Conservation (phyloP, 2,329 filamentous ascomycete species). For the Cladosporium sp. region DNA sequence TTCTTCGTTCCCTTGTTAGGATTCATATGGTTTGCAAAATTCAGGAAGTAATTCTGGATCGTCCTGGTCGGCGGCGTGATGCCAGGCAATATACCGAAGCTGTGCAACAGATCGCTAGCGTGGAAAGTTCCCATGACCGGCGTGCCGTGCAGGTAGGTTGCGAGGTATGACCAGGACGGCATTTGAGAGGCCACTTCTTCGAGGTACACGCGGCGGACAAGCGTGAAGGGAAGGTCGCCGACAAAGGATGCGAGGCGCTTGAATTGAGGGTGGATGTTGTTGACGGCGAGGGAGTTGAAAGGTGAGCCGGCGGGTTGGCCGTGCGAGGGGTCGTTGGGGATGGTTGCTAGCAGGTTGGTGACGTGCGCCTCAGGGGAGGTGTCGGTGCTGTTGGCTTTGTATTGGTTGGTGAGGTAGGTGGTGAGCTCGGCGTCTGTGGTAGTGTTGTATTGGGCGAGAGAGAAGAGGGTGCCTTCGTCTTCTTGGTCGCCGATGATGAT, state of each 20-base stretch:
- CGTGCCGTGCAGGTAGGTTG: slow-evolving; percentile 65
- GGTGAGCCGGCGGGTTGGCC: slow-evolving; percentile 59
- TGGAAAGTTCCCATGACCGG: slow-evolving; percentile 75
- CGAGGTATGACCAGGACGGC: slow-evolving; percentile 69
- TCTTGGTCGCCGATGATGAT: slow-evolving; percentile 71
- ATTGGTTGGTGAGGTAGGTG: slow-evolving; percentile 58
- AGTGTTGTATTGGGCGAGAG: slow-evolving; percentile 61
- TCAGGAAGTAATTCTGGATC: slow-evolving; percentile 5
- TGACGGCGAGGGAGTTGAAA: slow-evolving; percentile 63
- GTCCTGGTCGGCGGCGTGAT: not conserved
- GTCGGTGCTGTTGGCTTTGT: slow-evolving; percentile 1
- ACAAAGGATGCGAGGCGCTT: slow-evolving; percentile 70
- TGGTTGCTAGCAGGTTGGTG: slow-evolving; percentile 58
- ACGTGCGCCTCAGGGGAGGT: not conserved
- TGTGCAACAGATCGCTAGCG: slow-evolving; percentile 61
- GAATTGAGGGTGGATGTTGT: slow-evolving; percentile 70
- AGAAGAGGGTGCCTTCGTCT: slow-evolving; percentile 73
- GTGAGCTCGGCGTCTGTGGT: slow-evolving; percentile 56
- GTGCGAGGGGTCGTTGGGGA: slow-evolving; percentile 46
- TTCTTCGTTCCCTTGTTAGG: slow-evolving; percentile 1
- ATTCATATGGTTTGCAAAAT: slow-evolving; percentile 1
- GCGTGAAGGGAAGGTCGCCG: slow-evolving; percentile 71
- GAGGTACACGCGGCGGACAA: slow-evolving; percentile 64
- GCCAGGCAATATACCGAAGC: slow-evolving; percentile 42
- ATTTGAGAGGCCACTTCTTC: slow-evolving; percentile 51